phyloP scores from a whole-genome alignment of 169 alveolate genomes.

The Plasmodium ovale region DNA sequence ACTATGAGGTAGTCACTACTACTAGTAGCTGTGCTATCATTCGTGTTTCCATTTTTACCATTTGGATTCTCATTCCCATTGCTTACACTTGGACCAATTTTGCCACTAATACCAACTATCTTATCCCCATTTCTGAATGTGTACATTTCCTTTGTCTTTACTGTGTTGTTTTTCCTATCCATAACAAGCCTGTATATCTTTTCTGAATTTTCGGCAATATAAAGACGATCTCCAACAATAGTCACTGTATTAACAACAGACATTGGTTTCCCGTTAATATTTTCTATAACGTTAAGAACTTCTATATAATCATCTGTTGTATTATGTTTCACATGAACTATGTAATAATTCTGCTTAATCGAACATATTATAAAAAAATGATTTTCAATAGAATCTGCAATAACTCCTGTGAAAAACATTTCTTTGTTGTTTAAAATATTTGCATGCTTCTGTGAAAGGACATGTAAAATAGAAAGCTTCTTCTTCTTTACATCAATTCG shows the following conservation, averaged over 20 bases:
- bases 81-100: background rate
- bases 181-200: background rate
- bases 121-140: conserved; percentile 24
- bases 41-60: background rate
- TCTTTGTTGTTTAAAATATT: conserved; percentile 19
- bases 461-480: background rate
- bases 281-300: conserved; percentile 24
- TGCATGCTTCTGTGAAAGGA: background rate
- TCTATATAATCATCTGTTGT: background rate
- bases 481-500: conserved; percentile 17
- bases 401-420: conserved; percentile 29
- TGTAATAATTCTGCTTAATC: conserved; percentile 19
- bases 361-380: conserved; percentile 26
- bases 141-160: background rate
- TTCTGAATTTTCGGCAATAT: conserved; percentile 48
- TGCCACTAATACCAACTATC: conserved; percentile 22
- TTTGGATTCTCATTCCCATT: background rate
- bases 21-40: background rate
- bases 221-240: conserved; percentile 1
- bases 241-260: conserved; percentile 15
- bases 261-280: background rate
- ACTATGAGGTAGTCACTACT: conserved; percentile 14
- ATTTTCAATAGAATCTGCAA: conserved; percentile 23
- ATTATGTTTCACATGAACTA: conserved; percentile 28
- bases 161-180: conserved; percentile 1